These are phyloP conservation scores for Cladophialophora yegresii DNA, from an alignment of 2,329 filamentous ascomycete species.

Conservation along the genomic window DNA sequence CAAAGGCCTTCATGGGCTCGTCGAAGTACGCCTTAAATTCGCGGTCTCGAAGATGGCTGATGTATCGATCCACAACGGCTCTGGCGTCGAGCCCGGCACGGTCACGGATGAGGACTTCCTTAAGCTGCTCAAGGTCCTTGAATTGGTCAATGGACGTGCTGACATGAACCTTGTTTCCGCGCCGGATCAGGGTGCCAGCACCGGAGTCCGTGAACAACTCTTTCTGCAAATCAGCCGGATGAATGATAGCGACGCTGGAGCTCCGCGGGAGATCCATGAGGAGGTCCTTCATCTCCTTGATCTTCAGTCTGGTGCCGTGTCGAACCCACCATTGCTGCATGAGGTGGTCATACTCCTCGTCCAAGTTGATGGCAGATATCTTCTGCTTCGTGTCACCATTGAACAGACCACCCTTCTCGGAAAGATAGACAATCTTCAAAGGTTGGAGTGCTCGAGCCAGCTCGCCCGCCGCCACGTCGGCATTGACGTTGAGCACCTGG, in stretches of 20 bases:
- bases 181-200: constrained; percentile 86
- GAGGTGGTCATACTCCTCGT: constrained; percentile 90
- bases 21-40: constrained; percentile 94
- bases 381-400: constrained; percentile 91
- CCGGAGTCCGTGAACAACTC: constrained; percentile 96
- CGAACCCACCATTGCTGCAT: constrained; percentile 95
- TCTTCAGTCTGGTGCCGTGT: constrained; percentile 93
- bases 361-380: constrained; percentile 95
- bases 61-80: constrained; percentile 81
- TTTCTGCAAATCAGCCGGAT: constrained; percentile 92
- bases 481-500: constrained; percentile 94
- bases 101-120: constrained; percentile 79
- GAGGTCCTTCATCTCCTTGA: constrained; percentile 94
- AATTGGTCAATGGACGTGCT: constrained; percentile 73
- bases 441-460: constrained; percentile 85
- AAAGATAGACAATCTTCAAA: constrained; percentile 97
- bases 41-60: constrained; percentile 73
- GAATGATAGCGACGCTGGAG: constrained; percentile 95
- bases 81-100: constrained; percentile 78
- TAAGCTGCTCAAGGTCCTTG: constrained; percentile 72
- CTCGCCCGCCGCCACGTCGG: constrained; percentile 93
- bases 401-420: constrained; percentile 94
- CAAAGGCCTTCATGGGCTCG: constrained; percentile 88
- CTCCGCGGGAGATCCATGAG: constrained; percentile 84
- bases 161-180: constrained; percentile 84